These are phyloP conservation scores for Straminergon stramineum DNA, from an alignment of 225 moss, liverwort and hornwort species.

Conservation along the genomic window DNA sequence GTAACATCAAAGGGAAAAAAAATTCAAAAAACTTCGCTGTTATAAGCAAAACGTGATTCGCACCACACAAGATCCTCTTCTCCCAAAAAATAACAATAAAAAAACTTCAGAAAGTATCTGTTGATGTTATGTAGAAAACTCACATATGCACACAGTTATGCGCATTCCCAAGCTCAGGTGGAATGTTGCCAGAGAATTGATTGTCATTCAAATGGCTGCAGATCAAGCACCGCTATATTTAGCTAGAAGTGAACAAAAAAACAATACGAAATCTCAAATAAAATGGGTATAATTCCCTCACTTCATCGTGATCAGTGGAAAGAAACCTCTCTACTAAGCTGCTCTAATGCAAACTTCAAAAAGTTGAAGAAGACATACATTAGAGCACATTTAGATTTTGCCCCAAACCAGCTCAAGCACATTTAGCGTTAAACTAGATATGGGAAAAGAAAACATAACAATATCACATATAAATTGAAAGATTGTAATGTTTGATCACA, in stretches of 20 bases:
- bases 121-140: not conserved
- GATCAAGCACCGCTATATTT: not conserved
- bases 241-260: not conserved
- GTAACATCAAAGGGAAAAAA: not conserved
- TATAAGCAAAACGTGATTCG: not conserved
- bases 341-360: not conserved
- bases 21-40: not conserved
- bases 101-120: not conserved
- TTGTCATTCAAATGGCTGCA: slow-evolving; percentile 26
- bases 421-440: no score
- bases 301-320: not conserved
- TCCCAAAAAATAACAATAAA: not conserved
- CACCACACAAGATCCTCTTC: not conserved
- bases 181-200: slow-evolving; percentile 2
- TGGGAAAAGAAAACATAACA: not conserved
- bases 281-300: no score
- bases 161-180: slow-evolving; percentile 11
- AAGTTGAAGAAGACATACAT: not conserved
- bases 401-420: not conserved
- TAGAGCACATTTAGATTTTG: not conserved
- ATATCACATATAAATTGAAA: not conserved
- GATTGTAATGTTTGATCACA: not conserved
- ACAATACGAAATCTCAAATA: not conserved
- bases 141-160: not conserved
- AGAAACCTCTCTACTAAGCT: not conserved